phyloP scores from a whole-genome alignment of 1,284 basidiomycete genomes.

The Neolentinus lepideus region DNA sequence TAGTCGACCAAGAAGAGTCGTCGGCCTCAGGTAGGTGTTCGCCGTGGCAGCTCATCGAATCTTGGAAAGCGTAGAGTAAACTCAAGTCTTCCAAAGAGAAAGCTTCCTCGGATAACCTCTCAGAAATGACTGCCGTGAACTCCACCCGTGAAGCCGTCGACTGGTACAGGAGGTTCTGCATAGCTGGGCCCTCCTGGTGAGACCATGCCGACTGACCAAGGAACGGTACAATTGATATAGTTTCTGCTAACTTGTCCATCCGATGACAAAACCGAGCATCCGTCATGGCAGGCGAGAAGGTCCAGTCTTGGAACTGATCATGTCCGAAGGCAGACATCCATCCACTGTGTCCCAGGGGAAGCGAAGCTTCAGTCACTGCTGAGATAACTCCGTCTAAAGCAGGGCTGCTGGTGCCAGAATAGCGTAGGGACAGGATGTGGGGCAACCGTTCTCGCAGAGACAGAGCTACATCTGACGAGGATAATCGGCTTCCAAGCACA shows the following conservation, averaged over 20 bases:
- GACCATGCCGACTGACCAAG: not conserved
- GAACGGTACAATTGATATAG: not conserved
- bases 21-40: not conserved
- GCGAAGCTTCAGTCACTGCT: not conserved
- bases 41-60: not conserved
- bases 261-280: not conserved
- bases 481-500: not conserved
- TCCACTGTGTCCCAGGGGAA: not conserved
- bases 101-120: not conserved
- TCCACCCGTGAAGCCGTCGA: not conserved
- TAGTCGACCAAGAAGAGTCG: not conserved
- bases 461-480: slow-evolving; percentile 4
- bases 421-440: slow-evolving; percentile 27
- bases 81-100: not conserved
- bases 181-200: not conserved
- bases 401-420: not conserved
- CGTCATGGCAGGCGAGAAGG: not conserved
- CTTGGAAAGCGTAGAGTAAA: not conserved
- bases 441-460: slow-evolving; percentile 20
- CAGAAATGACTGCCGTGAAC: not conserved
- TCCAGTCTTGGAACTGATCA: not conserved
- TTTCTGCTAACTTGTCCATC: not conserved
- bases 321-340: not conserved
- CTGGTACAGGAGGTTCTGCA: not conserved
- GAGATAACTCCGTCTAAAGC: not conserved